These are phyloP conservation scores for Spergularia bocconei DNA, from an alignment of 148 eudicot species.

Conservation along the genomic window DNA sequence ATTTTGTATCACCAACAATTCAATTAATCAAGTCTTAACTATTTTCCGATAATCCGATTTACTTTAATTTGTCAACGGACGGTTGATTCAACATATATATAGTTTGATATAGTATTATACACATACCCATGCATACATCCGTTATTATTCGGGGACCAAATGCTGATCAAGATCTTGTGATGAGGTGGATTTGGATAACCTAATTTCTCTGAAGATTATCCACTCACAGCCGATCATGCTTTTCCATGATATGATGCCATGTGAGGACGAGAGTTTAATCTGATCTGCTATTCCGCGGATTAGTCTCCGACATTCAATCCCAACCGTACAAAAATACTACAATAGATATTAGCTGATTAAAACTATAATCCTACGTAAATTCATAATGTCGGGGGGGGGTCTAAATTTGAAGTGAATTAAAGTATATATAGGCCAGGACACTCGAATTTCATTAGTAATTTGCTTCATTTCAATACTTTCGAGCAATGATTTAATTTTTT, in stretches of 20 bases:
- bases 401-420: too few species aligned
- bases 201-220: constrained; percentile 9
- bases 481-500: too few species aligned
- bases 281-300: background rate
- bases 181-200: constrained; percentile 14
- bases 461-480: too few species aligned
- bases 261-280: background rate
- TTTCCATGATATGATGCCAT: background rate
- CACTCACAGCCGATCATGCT: background rate
- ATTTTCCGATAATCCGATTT: too few species aligned
- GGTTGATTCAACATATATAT: too few species aligned
- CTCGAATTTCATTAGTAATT: too few species aligned
- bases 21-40: too few species aligned
- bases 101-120: too few species aligned
- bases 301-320: background rate
- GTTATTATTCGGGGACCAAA: background rate
- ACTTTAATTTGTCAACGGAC: too few species aligned
- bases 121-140: too few species aligned
- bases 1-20: too few species aligned
- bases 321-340: background rate
- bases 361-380: background rate
- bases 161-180: background rate
- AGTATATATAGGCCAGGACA: too few species aligned
- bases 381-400: background rate
- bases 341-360: background rate